Conservation (phyloP, 2,329 filamentous ascomycete genomes). For the Elsinoe australis region DNA sequence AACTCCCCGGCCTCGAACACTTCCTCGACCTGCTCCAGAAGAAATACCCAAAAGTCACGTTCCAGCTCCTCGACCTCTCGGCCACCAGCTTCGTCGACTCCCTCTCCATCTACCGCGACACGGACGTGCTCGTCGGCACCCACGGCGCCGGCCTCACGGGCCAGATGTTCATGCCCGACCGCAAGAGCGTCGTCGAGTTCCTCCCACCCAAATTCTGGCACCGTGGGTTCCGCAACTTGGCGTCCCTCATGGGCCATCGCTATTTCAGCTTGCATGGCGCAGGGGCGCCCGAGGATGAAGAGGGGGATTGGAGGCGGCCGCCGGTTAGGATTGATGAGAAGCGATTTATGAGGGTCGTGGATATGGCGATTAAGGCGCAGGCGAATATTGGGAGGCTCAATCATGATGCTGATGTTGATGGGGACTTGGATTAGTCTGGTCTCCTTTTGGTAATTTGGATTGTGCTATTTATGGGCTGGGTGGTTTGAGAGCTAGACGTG, state of each 20-base stretch:
- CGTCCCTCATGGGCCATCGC: constrained; percentile 10
- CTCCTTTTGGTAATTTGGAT: too few species aligned
- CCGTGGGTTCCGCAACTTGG: constrained; percentile 15
- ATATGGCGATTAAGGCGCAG: constrained; percentile 14
- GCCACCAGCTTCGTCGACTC: constrained; percentile 22
- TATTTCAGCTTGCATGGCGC: constrained; percentile 14
- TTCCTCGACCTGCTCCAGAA: constrained; percentile 12
- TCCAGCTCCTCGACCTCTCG: constrained; percentile 16
- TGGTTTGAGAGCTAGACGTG: too few species aligned
- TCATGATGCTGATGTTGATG: constrained; percentile 13
- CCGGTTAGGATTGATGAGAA: constrained; percentile 7
- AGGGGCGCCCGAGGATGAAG: constrained; percentile 6
- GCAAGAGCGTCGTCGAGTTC: constrained; percentile 16
- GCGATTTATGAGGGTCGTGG: constrained; percentile 14
- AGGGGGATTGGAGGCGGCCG: constrained; percentile 13
- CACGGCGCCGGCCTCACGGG: constrained; percentile 17
- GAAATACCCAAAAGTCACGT: constrained; percentile 7
- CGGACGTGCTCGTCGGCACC: constrained; percentile 15
- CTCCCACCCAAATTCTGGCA: constrained; percentile 17
- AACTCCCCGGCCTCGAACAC: constrained; percentile 14
- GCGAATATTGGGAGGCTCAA: constrained; percentile 12
- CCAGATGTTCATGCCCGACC: constrained; percentile 15
- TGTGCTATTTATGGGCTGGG: too few species aligned
- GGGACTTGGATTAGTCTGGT: background rate
- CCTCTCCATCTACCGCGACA: constrained; percentile 18